phyloP scores from a whole-genome alignment of 495 filamentous ascomycete genomes.

The Usnea hakonensis region DNA sequence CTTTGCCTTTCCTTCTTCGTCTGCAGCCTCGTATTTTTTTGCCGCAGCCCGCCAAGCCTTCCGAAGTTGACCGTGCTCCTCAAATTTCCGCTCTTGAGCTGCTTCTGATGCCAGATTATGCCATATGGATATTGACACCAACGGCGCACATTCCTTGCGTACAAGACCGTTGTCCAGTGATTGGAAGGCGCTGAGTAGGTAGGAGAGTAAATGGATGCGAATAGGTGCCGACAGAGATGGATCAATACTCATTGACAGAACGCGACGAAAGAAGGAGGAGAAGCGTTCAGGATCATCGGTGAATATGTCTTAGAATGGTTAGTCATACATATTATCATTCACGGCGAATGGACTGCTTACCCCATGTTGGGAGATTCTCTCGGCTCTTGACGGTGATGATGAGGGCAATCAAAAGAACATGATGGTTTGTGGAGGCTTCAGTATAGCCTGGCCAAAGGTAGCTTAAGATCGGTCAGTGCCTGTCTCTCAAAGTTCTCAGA shows the following conservation, averaged over 20 bases:
- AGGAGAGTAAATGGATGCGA: constrained; percentile 71
- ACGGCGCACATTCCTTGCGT: constrained; percentile 88
- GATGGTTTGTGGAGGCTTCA: constrained; percentile 82
- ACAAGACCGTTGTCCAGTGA: constrained; percentile 85
- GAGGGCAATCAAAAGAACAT: constrained; percentile 76
- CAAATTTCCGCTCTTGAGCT: constrained; percentile 58
- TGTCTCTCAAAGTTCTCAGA: neutral
- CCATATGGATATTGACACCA: constrained; percentile 94
- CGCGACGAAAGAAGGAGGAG: constrained; percentile 80
- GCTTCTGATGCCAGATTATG: constrained; percentile 74
- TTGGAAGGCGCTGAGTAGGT: constrained; percentile 86
- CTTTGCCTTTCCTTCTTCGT: constrained; percentile 68
- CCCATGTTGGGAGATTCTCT: constrained; percentile 83
- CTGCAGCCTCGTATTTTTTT: constrained; percentile 82
- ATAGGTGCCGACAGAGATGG: constrained; percentile 59
- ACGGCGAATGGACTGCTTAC: constrained; percentile 34
- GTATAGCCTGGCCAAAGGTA: constrained; percentile 92
- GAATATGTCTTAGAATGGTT: constrained; percentile 53
- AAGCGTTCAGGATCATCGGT: constrained; percentile 71
- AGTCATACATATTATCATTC: neutral
- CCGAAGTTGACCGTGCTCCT: constrained; percentile 58
- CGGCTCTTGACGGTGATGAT: constrained; percentile 82
- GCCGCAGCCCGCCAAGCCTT: constrained; percentile 86
- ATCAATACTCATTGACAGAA: constrained; percentile 85
- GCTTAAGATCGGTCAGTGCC: constrained; percentile 33